Conservation (phyloP, 2,329 filamentous ascomycete species). For the Penicillium griseofulvum region DNA sequence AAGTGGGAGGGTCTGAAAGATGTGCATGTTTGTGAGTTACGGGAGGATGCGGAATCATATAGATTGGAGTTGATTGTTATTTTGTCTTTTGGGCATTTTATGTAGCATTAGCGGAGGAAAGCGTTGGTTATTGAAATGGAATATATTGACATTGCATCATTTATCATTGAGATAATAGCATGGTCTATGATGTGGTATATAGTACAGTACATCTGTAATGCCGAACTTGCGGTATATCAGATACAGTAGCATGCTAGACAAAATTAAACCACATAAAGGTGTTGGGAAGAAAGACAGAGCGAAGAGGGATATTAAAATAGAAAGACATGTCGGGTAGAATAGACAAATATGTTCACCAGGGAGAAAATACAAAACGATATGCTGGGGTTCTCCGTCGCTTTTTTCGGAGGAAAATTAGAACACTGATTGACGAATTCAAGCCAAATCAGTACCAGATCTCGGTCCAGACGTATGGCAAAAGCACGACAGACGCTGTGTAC, state of each 20-base stretch:
- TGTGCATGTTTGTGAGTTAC: neutral
- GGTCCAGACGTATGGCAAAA: constrained; percentile 74
- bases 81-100: neutral
- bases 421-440: neutral
- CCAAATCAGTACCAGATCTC: constrained; percentile 53
- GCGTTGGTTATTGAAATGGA: neutral
- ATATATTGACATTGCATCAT: constrained; percentile 14
- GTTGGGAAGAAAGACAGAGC: neutral
- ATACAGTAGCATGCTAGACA: neutral
- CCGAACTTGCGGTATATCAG: neutral
- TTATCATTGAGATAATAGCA: constrained; percentile 1
- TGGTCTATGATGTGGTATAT: constrained; percentile 11
- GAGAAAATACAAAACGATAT: constrained; percentile 1
- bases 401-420: constrained; percentile 1
- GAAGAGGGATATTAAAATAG: constrained; percentile 13
- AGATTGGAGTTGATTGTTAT: neutral
- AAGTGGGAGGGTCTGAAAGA: neutral
- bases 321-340: neutral
- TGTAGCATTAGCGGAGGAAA: neutral
- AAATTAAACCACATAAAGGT: constrained; percentile 6
- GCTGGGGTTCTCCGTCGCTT: neutral
- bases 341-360: constrained; percentile 3
- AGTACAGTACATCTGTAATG: neutral
- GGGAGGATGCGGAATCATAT: neutral
- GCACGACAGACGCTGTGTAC: constrained; percentile 76